phyloP scores from a whole-genome alignment of 139 green algal genomes.

The Astrephomene gubernaculifera region DNA sequence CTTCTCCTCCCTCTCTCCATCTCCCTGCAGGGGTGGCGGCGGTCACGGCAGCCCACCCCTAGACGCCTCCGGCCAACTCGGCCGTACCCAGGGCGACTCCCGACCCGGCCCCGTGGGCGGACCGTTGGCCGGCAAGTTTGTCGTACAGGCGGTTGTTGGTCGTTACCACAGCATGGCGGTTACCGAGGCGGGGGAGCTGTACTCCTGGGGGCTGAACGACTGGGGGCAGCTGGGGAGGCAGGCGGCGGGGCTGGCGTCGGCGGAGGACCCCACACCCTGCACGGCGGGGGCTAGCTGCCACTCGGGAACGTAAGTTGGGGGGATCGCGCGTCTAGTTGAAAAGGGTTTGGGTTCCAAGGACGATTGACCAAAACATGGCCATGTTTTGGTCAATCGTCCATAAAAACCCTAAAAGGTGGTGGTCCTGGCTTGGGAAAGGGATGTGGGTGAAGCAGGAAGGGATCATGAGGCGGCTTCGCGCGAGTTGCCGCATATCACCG shows the following conservation, averaged over 20 bases:
- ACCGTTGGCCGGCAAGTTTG: constrained; percentile 3
- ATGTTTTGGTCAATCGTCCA: too few relatives aligned
- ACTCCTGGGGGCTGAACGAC: constrained; percentile 79
- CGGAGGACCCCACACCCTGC: constrained; percentile 32
- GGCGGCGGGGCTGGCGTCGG: constrained; percentile 5
- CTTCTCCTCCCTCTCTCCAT: neutral
- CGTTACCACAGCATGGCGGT: constrained; percentile 70
- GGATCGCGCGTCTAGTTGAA: too few relatives aligned
- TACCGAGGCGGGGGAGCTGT: constrained; percentile 60
- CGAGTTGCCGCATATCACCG: too few relatives aligned
- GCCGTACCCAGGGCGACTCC: constrained; percentile 41
- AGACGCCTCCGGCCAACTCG: constrained; percentile 68
- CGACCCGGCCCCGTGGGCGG: constrained; percentile 4
- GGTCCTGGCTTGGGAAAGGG: too few relatives aligned
- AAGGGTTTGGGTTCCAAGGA: too few relatives aligned
- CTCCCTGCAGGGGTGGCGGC: constrained; percentile 61
- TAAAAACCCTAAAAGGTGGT: too few relatives aligned
- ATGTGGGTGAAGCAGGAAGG: too few relatives aligned
- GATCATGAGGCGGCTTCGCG: too few relatives aligned
- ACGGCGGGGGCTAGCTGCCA: constrained; percentile 41
- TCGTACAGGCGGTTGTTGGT: constrained; percentile 44
- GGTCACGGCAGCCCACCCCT: constrained; percentile 70
- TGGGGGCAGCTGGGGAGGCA: constrained; percentile 72
- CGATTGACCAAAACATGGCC: too few relatives aligned
- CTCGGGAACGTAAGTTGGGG: constrained; percentile 28